Percentiles rank a stretch among this genome's conserved stretches.
These are phyloP conservation scores for Herpotrichia juniperi DNA, from an alignment of 2,329 filamentous ascomycete species.

Conservation along the genomic window DNA sequence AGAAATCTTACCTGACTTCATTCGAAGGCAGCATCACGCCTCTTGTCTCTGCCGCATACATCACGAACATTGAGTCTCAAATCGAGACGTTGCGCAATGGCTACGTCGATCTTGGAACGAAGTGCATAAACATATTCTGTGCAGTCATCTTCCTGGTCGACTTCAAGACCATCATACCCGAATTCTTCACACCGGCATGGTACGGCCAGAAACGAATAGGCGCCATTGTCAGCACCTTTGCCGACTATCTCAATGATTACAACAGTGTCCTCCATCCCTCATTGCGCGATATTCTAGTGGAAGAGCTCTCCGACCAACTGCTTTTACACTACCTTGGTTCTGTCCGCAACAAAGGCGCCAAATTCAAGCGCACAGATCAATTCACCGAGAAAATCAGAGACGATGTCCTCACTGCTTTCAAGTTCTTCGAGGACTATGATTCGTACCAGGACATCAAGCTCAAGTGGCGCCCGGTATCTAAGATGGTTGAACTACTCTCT, in stretches of 20 bases:
- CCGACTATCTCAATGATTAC: constrained; percentile 93
- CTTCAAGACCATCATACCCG: constrained; percentile 80
- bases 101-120: constrained; percentile 93
- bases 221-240: constrained; percentile 91
- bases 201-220: constrained; percentile 87
- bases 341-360: constrained; percentile 87
- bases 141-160: constrained; percentile 88
- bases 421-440: constrained; percentile 73
- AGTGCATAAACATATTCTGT: constrained; percentile 88
- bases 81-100: constrained; percentile 80
- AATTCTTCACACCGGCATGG: constrained; percentile 92
- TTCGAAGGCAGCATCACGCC: constrained; percentile 85
- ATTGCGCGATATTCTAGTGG: constrained; percentile 87
- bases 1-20: constrained; percentile 80
- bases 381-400: constrained; percentile 94
- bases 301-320: constrained; percentile 91
- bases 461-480: constrained; percentile 90
- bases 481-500: constrained; percentile 78
- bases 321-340: constrained; percentile 82
- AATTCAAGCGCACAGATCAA: constrained; percentile 84
- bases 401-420: constrained; percentile 88
- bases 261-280: constrained; percentile 82
- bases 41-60: constrained; percentile 79
- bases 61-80: constrained; percentile 73
- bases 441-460: constrained; percentile 74